Base-by-base conservation (phyloP, 2,329 filamentous ascomycete genomes). In the Cladosporium velox region DNA sequence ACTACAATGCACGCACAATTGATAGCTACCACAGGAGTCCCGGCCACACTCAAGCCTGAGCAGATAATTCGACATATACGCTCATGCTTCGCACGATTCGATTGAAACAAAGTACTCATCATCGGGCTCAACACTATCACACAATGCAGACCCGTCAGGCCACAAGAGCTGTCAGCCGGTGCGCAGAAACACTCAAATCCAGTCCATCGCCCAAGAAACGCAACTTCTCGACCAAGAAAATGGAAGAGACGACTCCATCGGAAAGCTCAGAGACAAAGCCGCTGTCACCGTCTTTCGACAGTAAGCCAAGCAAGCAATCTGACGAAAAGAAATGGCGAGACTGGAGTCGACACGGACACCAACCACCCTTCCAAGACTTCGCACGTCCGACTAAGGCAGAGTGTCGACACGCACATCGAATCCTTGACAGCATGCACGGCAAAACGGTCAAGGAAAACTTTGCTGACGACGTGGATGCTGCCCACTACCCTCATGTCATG, bases 401-500 rank as follows among this genome's bases (percentile, higher is more conserved):
- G 5, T 41, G 38, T 15, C 15, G 38, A 8, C 15, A 41, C 6
- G 38, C 15, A 41, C 38, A 41, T 41, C 38, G 15, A 1, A 41
- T 41, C 4, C 38, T 41, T 41, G 38, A 41, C 15, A 11, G 15
- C 5, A 18, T 41, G 4, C 38, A 41, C 14, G 15, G 15, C 15
- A 5, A 41, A 8, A 41, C 38, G 6, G 38, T 41, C 38, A 41
- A 41, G 5, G 38, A 18, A 3, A 41, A 41, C 15, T 41, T 41
- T 41, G 15, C 38, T 18, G 14, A 14, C n/a, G 58, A 60, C 5
- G 47, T 41, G 38, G 38, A 41, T n/a, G 38, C 38, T 41, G 4
- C 38, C 15, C 61, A 8, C 38, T 64, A n/a, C 49, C 38, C 62
- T 30, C 52, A 58, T 21, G 65, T 66, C 41, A 59, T 66, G 18